These are phyloP conservation scores for Fusarium piperis DNA, from an alignment of 2,329 filamentous ascomycete genomes.

Conservation along the genomic window DNA sequence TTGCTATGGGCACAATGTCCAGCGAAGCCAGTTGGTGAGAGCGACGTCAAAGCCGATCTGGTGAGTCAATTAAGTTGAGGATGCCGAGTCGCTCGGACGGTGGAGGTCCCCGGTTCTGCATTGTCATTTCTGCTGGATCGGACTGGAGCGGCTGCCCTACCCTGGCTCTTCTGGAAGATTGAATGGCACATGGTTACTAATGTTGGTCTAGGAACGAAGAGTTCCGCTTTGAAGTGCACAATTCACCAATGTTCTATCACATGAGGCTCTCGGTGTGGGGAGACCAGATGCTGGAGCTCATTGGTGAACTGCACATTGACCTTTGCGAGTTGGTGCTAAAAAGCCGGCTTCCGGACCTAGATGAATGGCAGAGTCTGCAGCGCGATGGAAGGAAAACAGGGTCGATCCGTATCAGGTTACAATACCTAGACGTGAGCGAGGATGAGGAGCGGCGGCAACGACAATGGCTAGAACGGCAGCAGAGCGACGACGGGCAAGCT, in stretches of 20 bases:
- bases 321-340: slow-evolving; percentile 36
- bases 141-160: slow-evolving; percentile 4
- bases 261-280: slow-evolving; percentile 41
- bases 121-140: slow-evolving; percentile 11
- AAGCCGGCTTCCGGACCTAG: slow-evolving; percentile 30
- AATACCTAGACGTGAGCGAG: slow-evolving; percentile 30
- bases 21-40: slow-evolving; percentile 31
- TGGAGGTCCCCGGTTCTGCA: slow-evolving; percentile 6
- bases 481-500: slow-evolving; percentile 32
- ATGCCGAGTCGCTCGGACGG: slow-evolving; percentile 3
- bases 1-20: slow-evolving; percentile 40
- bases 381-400: slow-evolving; percentile 31
- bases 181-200: slow-evolving; percentile 26
- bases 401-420: slow-evolving; percentile 29
- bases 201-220: slow-evolving; percentile 37
- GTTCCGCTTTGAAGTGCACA: slow-evolving; percentile 38
- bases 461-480: slow-evolving; percentile 21
- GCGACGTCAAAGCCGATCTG: slow-evolving; percentile 36
- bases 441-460: slow-evolving; percentile 36
- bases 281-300: slow-evolving; percentile 39
- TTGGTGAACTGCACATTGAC: slow-evolving; percentile 39
- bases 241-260: slow-evolving; percentile 42
- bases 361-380: slow-evolving; percentile 35
- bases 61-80: slow-evolving; percentile 31
- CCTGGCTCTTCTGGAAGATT: slow-evolving; percentile 12